Evolutionary conservation across 331 rosid genomes (phyloP), one percentile per base, ranked within the genome.

Genomic region (Malus hybrid): DNA sequence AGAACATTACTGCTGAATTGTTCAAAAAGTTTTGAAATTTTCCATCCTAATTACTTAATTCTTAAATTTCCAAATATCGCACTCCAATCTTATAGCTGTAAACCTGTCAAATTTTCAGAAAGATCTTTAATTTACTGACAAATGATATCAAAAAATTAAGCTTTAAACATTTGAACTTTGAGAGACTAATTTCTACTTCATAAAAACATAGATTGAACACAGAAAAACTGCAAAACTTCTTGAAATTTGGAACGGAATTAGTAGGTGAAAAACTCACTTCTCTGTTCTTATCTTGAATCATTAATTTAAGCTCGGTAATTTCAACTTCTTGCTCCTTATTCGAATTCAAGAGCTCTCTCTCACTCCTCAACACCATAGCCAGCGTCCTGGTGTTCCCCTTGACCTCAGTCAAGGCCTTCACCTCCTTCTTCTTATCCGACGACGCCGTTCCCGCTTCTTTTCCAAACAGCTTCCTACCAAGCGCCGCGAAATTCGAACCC

Each of bases 281-380:
- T 81, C 76, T 84, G 66, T 87, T 92, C 83, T 90, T 94, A 14
- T 87, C 84, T 42, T 92, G 84, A 19, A 94, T 88, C 80, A 77
- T 20, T 34, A 76, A 62, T 65, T 89, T 92, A 34, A 94, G 92
- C 71, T 81, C 82, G 1, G 87, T 27, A 60, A 92, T 87, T 80
- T 90, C 91, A 34, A 34, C 50, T 10, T 88, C 92, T 22, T 87
- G 96, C 3, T 89, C 95, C 86, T 94, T 94, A 44, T 87, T 89
- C 65, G 76, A 22, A 77, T 71, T 76, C 68, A 94, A 80, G 46
- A 94, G 97, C 89, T 94, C 97, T 76, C 99, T 85, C 88, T 94
- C 99, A 52, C 99, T 94, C 67, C 99, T 81, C 63, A 92, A 75
- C 77, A 94, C 97, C 99, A 90, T 92, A 1, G 97, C 96, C 67